These are phyloP conservation scores for Gloeostereum incarnatum DNA, from an alignment of 768 basidiomycete species.

Conservation along the genomic window DNA sequence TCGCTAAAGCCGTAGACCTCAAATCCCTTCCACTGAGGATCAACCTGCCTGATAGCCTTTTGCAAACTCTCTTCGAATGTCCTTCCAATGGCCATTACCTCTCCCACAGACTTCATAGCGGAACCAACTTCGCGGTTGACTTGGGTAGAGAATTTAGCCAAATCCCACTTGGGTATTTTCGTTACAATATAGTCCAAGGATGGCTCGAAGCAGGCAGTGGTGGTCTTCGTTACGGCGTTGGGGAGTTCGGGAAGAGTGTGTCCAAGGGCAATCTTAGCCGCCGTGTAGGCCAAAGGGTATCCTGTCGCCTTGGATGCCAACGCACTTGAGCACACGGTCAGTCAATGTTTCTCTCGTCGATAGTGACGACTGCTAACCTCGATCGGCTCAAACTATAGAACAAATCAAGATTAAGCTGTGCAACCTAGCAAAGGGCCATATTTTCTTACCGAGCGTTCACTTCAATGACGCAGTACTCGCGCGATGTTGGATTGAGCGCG, in stretches of 20 bases:
- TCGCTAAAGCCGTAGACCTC: slow-evolving; percentile 55
- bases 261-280: slow-evolving; percentile 96
- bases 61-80: slow-evolving; percentile 98
- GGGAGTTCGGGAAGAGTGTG: slow-evolving; percentile 96
- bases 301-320: slow-evolving; percentile 98
- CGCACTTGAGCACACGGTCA: slow-evolving; percentile 42
- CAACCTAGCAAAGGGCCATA: slow-evolving; percentile 4
- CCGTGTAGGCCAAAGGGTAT: slow-evolving; percentile 98
- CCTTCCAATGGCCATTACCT: slow-evolving; percentile 99
- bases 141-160: slow-evolving; percentile 92
- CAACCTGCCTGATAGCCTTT: slow-evolving; percentile 96
- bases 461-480: slow-evolving; percentile 97
- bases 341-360: slow-evolving; percentile 8
- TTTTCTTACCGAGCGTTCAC: slow-evolving; percentile 78
- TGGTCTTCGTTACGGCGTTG: slow-evolving; percentile 98
- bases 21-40: slow-evolving; percentile 94
- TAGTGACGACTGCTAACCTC: slow-evolving; percentile 30
- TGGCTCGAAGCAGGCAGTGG: slow-evolving; percentile 98
- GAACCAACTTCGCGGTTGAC: slow-evolving; percentile 94
- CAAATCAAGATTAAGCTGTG: too few relatives aligned
- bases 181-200: slow-evolving; percentile 99
- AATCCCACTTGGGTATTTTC: slow-evolving; percentile 99
- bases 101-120: slow-evolving; percentile 98
- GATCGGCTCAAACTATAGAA: slow-evolving; percentile 63
- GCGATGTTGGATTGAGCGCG: slow-evolving; percentile 85